These are phyloP conservation scores for Rhododendron simsii DNA, from an alignment of 148 eudicot genomes.

Conservation along the genomic window DNA sequence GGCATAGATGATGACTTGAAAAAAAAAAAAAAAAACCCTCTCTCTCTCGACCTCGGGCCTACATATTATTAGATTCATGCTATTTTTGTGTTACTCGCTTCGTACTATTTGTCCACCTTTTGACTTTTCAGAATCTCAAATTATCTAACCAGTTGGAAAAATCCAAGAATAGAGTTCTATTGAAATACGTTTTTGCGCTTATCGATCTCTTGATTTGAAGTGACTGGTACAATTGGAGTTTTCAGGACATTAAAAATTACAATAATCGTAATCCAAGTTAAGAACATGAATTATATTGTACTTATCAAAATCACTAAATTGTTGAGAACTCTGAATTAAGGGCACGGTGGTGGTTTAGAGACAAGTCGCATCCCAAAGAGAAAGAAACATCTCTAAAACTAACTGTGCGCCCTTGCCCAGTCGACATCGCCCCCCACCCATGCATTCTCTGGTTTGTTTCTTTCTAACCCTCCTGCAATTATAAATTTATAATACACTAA, in stretches of 20 bases:
- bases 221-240: no score
- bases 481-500: no score
- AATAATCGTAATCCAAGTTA: conserved; percentile 2
- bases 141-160: no score
- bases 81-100: neutral
- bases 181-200: no score
- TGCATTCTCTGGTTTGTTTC: neutral
- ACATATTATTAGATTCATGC: no score
- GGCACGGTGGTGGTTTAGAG: conserved; percentile 30
- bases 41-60: no score
- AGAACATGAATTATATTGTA: neutral
- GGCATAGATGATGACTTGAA: neutral
- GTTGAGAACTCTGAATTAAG: neutral
- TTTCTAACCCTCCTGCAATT: neutral
- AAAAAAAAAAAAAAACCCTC: neutral
- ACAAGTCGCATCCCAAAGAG: conserved; percentile 39
- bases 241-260: neutral
- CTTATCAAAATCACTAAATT: neutral
- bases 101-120: neutral
- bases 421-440: conserved; percentile 24
- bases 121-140: no score
- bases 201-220: no score
- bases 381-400: conserved; percentile 24
- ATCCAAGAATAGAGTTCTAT: no score
- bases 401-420: conserved; percentile 23